Base-by-base conservation (phyloP, 768 basidiomycete species). In the Kwoniella bestiolae region DNA sequence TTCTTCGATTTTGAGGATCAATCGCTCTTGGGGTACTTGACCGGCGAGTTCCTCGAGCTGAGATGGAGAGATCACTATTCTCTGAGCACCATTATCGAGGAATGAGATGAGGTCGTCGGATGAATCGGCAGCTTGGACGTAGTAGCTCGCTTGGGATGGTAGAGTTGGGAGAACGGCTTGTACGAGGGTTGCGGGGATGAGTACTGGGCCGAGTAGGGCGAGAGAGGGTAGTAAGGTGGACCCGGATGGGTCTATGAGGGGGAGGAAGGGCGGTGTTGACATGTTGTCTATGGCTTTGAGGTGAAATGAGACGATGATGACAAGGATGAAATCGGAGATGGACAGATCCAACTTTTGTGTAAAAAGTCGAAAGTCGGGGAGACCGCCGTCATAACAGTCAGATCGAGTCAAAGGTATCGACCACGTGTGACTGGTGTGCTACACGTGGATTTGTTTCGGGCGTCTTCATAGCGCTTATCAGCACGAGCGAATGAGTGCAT, bases 21-120 rank as follows among this genome's bases (percentile, higher is more conserved):
- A 82, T 18, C 93, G 86, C 23, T 90, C 85, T 2, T 87, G 81
- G 2, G 91, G 90, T 29, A 95, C 77, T 87, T 88, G 31, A 86
- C 89, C 73, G 84, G 84, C n/a, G 21, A 79, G 62, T 66, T 67
- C 57, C 11, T 51, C 41, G 5, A 74, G 58, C 67, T 76, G 76
- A 1, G 86, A 80, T 46, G 87, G 84, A 21, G 89, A 85, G 0
- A 93, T 84, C 41, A 96, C 87, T 74, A 93, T 84, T 80, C 91
- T 94, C 71, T 89, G 86, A 2, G 88, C 87, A 25, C 94, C 93
- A 23, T 83, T 82, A 80, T 97, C 91, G 31, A 99, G 86, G 87
- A 83, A 71, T 88, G 67, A 55, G 26, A 76, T 66, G 12, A 76
- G 32, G 56, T 78, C 77, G 3, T 75, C 73, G 32, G 50, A 29